phyloP scores from a whole-genome alignment of 2,329 filamentous ascomycete species.

The Bertia moriformis region DNA sequence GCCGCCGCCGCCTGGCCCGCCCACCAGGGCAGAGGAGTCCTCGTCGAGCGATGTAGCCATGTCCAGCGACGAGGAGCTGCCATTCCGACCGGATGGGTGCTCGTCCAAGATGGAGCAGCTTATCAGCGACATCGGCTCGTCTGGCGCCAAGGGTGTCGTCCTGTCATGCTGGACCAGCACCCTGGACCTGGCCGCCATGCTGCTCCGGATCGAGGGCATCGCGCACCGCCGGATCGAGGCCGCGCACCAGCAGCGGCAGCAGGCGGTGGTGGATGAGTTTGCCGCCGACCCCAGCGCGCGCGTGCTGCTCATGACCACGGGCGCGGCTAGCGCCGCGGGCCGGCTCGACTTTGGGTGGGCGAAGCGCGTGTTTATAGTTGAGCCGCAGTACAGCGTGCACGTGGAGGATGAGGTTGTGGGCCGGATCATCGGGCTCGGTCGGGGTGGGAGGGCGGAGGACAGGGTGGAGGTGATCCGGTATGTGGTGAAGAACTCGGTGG shows the following conservation, averaged over 20 bases:
- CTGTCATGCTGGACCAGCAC: slow-evolving; percentile 30
- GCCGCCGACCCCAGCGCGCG: slow-evolving; percentile 7
- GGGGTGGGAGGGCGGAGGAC: too few species aligned
- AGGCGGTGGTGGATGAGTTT: slow-evolving; percentile 23
- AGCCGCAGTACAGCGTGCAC: slow-evolving; percentile 38
- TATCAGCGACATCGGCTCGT: slow-evolving; percentile 9
- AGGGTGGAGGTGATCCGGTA: slow-evolving; percentile 29
- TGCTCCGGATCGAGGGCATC: slow-evolving; percentile 13
- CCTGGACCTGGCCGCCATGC: slow-evolving; percentile 17
- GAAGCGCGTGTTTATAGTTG: slow-evolving; percentile 31
- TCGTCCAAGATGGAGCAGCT: slow-evolving; percentile 14
- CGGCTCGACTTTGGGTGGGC: slow-evolving; percentile 32
- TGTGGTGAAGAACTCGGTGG: slow-evolving; percentile 23
- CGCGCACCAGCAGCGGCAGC: slow-evolving; percentile 17
- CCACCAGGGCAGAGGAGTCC: neutral
- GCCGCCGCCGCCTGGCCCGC: slow-evolving; percentile 3
- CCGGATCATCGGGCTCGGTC: slow-evolving; percentile 29
- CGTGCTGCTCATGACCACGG: slow-evolving; percentile 35
- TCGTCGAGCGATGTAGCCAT: slow-evolving; percentile 4
- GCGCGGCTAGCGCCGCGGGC: slow-evolving; percentile 23
- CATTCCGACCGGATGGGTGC: slow-evolving; percentile 17
- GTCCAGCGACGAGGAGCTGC: slow-evolving; percentile 12
- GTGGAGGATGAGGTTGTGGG: slow-evolving; percentile 35
- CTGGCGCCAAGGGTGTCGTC: slow-evolving; percentile 18
- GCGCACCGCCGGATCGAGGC: slow-evolving; percentile 20